These are phyloP conservation scores for Stagonosporopsis tanaceti DNA, from an alignment of 2,329 filamentous ascomycete species.

Conservation along the genomic window DNA sequence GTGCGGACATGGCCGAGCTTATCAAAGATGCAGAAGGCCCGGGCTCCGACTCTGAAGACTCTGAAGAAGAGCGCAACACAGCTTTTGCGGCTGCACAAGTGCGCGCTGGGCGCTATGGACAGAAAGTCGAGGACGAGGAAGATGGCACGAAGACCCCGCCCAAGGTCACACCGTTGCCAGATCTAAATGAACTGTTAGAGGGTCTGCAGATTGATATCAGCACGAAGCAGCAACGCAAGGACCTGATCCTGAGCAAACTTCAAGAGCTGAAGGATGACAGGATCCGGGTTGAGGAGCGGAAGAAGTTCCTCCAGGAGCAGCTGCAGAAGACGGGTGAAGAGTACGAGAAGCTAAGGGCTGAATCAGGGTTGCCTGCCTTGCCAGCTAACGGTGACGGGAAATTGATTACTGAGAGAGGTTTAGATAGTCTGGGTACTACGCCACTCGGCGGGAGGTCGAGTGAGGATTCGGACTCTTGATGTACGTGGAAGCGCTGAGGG, in stretches of 20 bases:
- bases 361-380: slow-evolving; percentile 53
- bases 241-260: slow-evolving; percentile 68
- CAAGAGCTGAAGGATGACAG: slow-evolving; percentile 74
- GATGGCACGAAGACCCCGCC: slow-evolving; percentile 68
- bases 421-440: slow-evolving; percentile 50
- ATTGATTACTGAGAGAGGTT: slow-evolving; percentile 43
- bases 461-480: slow-evolving; percentile 22
- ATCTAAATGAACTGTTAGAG: slow-evolving; percentile 71
- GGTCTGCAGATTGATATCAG: slow-evolving; percentile 68
- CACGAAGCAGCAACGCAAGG: slow-evolving; percentile 67
- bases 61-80: slow-evolving; percentile 69
- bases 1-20: slow-evolving; percentile 81
- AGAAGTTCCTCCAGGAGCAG: slow-evolving; percentile 80
- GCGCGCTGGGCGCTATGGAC: slow-evolving; percentile 80
- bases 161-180: slow-evolving; percentile 79
- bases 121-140: slow-evolving; percentile 55
- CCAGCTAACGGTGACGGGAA: slow-evolving; percentile 41
- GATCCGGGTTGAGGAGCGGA: slow-evolving; percentile 70
- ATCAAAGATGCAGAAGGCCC: slow-evolving; percentile 81
- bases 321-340: slow-evolving; percentile 81
- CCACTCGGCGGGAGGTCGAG: slow-evolving; percentile 37
- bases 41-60: slow-evolving; percentile 71
- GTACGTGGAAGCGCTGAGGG: too few species aligned
- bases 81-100: slow-evolving; percentile 91
- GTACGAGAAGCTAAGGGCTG: slow-evolving; percentile 66